A percentile compares a stretch with the other conserved stretches of the same genome.
These are phyloP conservation scores for Schizochytrium sp. DNA, from an alignment of 108 stramenopile species.

Conservation along the genomic window DNA sequence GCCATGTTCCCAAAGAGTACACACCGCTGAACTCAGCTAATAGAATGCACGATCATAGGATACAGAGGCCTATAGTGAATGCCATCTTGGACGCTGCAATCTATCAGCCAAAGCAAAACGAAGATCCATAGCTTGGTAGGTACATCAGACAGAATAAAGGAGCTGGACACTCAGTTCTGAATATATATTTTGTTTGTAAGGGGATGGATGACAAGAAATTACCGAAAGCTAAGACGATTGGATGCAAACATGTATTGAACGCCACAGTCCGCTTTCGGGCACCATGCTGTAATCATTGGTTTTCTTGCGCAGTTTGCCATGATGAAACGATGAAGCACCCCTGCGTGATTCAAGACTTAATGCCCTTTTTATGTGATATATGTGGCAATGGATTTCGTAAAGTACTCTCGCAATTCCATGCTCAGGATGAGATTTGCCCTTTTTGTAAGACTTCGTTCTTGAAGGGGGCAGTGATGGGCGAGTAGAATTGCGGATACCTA, in stretches of 20 bases:
- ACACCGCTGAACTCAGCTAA: too few species aligned
- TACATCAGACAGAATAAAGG: too few species aligned
- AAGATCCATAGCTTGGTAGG: too few species aligned
- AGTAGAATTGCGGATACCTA: neutral
- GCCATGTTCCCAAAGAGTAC: too few species aligned
- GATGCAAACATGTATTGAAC: slow-evolving; percentile 11
- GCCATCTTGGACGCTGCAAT: too few species aligned
- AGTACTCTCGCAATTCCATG: slow-evolving; percentile 4
- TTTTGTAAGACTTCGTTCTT: slow-evolving; percentile 7
- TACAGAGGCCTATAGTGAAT: too few species aligned
- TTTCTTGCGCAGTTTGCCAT: neutral
- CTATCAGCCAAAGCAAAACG: too few species aligned
- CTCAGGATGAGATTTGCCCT: slow-evolving; percentile 34
- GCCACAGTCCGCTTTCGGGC: neutral
- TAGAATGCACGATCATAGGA: too few species aligned
- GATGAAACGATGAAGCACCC: slow-evolving; percentile 1
- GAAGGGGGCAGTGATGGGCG: neutral
- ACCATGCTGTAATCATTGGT: slow-evolving; percentile 28
- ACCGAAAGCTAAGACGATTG: neutral
- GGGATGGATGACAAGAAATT: neutral
- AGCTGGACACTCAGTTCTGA: too few species aligned
- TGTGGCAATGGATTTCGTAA: slow-evolving; percentile 23
- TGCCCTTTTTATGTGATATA: neutral
- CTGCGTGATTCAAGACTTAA: neutral
- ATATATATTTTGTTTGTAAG: too few species aligned